Conservation (phyloP, 2,329 filamentous ascomycete genomes). For the Coniochaeta prunicola region DNA sequence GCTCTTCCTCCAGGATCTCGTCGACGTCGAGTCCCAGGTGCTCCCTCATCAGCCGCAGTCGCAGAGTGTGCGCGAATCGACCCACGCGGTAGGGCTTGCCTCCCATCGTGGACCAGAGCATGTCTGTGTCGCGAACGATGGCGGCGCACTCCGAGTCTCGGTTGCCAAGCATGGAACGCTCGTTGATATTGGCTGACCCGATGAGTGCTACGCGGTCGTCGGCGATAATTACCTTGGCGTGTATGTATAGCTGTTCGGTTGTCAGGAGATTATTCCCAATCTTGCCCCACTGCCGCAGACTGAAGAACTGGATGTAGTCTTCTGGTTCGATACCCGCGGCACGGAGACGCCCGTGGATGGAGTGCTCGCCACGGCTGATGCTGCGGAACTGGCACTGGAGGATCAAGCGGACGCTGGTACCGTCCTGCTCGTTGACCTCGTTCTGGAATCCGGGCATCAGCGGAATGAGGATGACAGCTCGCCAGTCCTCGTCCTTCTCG, state of each 20-base stretch:
- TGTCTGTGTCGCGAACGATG: slow-evolving; percentile 85
- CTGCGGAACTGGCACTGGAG: slow-evolving; percentile 96
- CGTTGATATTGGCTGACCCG: slow-evolving; percentile 97
- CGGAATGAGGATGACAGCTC: slow-evolving; percentile 82
- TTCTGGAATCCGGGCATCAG: slow-evolving; percentile 99
- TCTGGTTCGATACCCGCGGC: slow-evolving; percentile 81
- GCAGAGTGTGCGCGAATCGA: slow-evolving; percentile 85
- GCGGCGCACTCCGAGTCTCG: slow-evolving; percentile 90
- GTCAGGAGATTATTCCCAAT: slow-evolving; percentile 77
- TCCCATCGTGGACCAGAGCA: slow-evolving; percentile 87
- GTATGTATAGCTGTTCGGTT: slow-evolving; percentile 96
- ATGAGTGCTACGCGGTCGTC: slow-evolving; percentile 92
- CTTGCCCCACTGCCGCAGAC: slow-evolving; percentile 83
- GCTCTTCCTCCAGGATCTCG: slow-evolving; percentile 74
- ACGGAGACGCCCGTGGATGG: slow-evolving; percentile 81
- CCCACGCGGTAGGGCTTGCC: slow-evolving; percentile 85
- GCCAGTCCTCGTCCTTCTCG: slow-evolving; percentile 81
- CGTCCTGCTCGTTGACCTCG: slow-evolving; percentile 87
- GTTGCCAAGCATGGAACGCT: slow-evolving; percentile 87
- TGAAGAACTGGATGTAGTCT: slow-evolving; percentile 94
- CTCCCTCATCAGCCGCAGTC: slow-evolving; percentile 91
- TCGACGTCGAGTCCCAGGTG: slow-evolving; percentile 95
- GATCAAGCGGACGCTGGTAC: slow-evolving; percentile 88
- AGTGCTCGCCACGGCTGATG: slow-evolving; percentile 86
- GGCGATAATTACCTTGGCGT: slow-evolving; percentile 93